These are phyloP conservation scores for Cyclanthera cordifolia DNA, from an alignment of 306 rosid genomes.

Conservation along the genomic window DNA sequence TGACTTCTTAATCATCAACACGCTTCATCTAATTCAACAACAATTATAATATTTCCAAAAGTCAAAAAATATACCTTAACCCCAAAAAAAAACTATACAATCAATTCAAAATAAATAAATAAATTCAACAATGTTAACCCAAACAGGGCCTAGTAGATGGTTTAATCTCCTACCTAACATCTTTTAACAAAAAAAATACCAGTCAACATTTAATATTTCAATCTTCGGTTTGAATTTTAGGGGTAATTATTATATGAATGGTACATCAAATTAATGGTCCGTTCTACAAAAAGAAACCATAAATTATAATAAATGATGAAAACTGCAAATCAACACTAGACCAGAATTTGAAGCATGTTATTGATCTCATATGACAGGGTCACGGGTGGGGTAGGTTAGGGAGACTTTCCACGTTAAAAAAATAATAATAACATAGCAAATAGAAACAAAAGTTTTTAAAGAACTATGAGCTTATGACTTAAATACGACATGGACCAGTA, in stretches of 20 bases:
- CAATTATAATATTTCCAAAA: too few species aligned
- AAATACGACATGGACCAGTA: slow-evolving; percentile 1
- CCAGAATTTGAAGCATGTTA: background rate
- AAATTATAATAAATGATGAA: background rate
- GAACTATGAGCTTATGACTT: background rate
- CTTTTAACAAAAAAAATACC: too few species aligned
- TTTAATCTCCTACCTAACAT: too few species aligned
- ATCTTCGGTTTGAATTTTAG: background rate
- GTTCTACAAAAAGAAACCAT: background rate
- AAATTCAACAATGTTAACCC: too few species aligned
- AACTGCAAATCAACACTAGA: background rate
- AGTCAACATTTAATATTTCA: too few species aligned
- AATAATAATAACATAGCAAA: background rate
- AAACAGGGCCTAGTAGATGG: too few species aligned
- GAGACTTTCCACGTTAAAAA: background rate
- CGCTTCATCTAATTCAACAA: too few species aligned
- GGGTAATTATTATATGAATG: background rate
- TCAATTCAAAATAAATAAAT: too few species aligned
- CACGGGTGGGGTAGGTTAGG: background rate
- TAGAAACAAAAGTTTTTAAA: background rate
- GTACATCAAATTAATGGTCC: background rate
- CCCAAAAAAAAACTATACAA: too few species aligned
- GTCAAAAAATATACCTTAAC: too few species aligned
- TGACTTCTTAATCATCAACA: too few species aligned
- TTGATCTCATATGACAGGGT: background rate